Evolutionary conservation across 1,284 basidiomycete genomes (phyloP), one percentile per base, ranked within the genome.

Genomic region (Ustilago trichophora): DNA sequence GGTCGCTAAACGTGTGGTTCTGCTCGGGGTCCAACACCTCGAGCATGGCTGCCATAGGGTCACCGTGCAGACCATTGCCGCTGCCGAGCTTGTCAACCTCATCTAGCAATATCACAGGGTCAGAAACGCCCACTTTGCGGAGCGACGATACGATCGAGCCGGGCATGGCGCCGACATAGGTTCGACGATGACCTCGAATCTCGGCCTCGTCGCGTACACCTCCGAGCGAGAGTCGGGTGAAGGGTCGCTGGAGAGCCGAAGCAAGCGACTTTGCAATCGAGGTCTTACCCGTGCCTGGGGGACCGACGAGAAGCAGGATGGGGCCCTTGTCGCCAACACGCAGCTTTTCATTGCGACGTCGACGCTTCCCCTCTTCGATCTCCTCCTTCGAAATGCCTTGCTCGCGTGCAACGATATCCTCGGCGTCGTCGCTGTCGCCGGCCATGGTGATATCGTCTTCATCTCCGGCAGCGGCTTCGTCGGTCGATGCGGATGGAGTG

Each of bases 201-300:
- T 83, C 83, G 16, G 82, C 82, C 57, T 84, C 83, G 65, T 84
- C 83, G 11, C 83, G 76, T 2, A 84, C 82, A 48, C 83, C 83
- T 35, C 83, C 83, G 18, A 83, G 75, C 25, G 79, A 82, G 18
- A 83, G 46, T 44, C 49, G 57, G 31, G 70, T 67, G 51, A 76
- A 78, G 11, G 85, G 91, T 1, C 92, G 90, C 3, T 90, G 90
- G 50, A 90, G 89, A 9, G 91, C 91, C 21, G 93, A 80, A 22
- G 83, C 82, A 13, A 83, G 73, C 24, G 77, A 80, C 21, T 73
- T 62, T 25, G 79, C 78, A 38, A 81, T 81, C 24, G 76, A 78
- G 10, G 78, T 81, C 67, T 81, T 80, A 27, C 78, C 78, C 6
- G 77, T 78, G 19, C 78, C 78, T 8, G 78, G 77, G 10, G 81